Evolutionary conservation across 1,284 basidiomycete species (phyloP), one percentile per base, ranked within the genome.

Genomic region (Ganoderma lingzhi): DNA sequence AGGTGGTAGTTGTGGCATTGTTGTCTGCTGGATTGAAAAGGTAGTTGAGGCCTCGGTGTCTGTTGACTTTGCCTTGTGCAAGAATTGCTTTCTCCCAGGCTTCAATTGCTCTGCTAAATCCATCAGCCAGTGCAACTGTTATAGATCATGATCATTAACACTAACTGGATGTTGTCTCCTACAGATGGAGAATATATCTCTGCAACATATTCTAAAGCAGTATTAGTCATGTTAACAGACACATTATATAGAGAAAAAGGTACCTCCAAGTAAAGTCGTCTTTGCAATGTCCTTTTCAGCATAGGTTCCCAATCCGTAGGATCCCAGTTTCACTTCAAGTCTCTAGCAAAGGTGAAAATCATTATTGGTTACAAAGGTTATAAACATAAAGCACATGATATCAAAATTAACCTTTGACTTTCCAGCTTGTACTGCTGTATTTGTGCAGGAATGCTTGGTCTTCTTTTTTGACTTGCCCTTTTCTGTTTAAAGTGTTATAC

Each of bases 21-120:
- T 74, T 51, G 65, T 87, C 84, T n/a, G 90, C 76, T 41, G 39
- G 37, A 15, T 77, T 78, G 66, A 90, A 93, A 6, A 87, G 78
- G 70, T 93, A 92, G 66, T 86, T 88, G 64, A 90, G 82, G 4
- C 79, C 74, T 28, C 83, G 80, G 62, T 87, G 82, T 4, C 56
- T 71, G 17, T 82, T 76, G 23, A 84, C 63, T 37, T 75, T 68
- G n/a, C 82, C 85, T 48, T 14, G 59, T 6, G 41, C n/a, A 66
- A 35, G 9, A 41, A 37, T 37, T 4, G 37, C 37, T 9, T 37
- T 37, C 6, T 37, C 37, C 37, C 37, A 37, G 9, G 37, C 37
- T 9, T 37, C 37, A 37, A 37, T 37, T 6, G 37, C 37, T 6
- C 37, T 37, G 9, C 9, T 6, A 37, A 37, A 37, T 37, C 6